Percentiles rank a stretch among this genome's conserved stretches.
Conservation (phyloP, 805 yeast genomes). For the Ogataea allantospora region DNA sequence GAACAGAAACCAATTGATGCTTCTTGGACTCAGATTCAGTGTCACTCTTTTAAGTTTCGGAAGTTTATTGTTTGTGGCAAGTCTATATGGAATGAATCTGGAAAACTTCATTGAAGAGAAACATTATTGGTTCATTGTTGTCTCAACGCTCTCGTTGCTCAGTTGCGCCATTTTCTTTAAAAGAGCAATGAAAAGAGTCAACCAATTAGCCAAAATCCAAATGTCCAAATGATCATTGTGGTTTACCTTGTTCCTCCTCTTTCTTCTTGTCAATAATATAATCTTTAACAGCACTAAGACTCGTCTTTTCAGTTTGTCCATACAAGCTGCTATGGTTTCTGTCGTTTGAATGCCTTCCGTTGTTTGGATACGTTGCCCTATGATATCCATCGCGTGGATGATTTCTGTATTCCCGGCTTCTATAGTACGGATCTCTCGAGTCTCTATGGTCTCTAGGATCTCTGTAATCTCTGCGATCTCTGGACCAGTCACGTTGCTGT, state of each 20-base stretch:
- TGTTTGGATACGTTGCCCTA: not conserved
- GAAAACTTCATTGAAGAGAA: conserved; percentile 88
- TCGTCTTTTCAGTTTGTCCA: conserved; percentile 15
- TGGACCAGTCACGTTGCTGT: conserved; percentile 1
- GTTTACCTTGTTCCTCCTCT: conserved; percentile 10
- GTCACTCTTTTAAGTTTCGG: conserved; percentile 83
- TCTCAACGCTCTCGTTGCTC: conserved; percentile 44
- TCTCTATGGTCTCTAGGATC: conserved; percentile 4
- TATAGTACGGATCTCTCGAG: not conserved
- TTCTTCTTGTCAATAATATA: conserved; percentile 17
- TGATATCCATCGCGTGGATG: not conserved
- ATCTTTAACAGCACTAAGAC: conserved; percentile 21
- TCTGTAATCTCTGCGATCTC: conserved; percentile 5
- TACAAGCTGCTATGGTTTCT: conserved; percentile 12
- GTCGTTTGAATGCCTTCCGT: conserved; percentile 2
- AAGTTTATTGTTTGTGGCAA: conserved; percentile 74
- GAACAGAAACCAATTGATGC: conserved; percentile 89
- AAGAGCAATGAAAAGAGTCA: conserved; percentile 55
- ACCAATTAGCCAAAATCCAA: conserved; percentile 65
- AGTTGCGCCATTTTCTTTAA: conserved; percentile 45
- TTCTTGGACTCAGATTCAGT: conserved; percentile 78
- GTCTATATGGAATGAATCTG: conserved; percentile 94
- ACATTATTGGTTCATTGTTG: conserved; percentile 61
- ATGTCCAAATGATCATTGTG: conserved; percentile 19
- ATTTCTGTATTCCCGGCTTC: conserved; percentile 1